A percentile compares a stretch with the other conserved stretches of the same genome.
Conservation (phyloP, 306 rosid species). For the Cucumis melo region DNA sequence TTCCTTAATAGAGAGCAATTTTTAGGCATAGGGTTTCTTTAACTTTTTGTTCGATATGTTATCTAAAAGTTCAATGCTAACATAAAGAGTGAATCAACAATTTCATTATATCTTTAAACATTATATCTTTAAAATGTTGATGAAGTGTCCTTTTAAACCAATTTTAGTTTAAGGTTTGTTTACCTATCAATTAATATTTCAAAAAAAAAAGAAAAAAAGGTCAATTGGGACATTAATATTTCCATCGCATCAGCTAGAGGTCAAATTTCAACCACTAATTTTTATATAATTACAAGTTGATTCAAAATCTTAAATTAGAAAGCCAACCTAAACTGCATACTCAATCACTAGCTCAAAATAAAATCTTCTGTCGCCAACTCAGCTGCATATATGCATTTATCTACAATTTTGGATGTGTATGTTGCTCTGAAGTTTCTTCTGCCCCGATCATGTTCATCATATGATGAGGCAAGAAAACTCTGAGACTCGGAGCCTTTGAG, state of each 20-base stretch:
- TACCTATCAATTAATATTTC: no score
- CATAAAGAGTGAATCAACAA: no score
- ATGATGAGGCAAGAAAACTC: conserved; percentile 48
- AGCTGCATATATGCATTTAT: background rate
- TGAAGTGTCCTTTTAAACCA: no score
- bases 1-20: background rate
- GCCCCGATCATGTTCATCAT: background rate
- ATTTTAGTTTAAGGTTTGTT: no score
- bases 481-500: conserved; percentile 54
- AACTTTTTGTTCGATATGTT: no score
- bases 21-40: background rate
- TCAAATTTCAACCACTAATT: background rate
- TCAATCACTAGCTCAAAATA: background rate
- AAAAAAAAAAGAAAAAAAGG: no score
- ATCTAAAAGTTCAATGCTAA: no score
- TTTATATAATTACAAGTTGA: background rate
- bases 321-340: background rate
- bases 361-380: background rate
- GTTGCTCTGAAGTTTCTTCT: background rate
- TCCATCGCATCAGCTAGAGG: background rate
- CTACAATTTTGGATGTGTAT: background rate
- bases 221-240: no score
- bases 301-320: background rate
- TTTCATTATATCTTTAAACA: no score
- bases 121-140: no score